Conservation (phyloP, 768 basidiomycete genomes). For the Pulveroboletus sp. region DNA sequence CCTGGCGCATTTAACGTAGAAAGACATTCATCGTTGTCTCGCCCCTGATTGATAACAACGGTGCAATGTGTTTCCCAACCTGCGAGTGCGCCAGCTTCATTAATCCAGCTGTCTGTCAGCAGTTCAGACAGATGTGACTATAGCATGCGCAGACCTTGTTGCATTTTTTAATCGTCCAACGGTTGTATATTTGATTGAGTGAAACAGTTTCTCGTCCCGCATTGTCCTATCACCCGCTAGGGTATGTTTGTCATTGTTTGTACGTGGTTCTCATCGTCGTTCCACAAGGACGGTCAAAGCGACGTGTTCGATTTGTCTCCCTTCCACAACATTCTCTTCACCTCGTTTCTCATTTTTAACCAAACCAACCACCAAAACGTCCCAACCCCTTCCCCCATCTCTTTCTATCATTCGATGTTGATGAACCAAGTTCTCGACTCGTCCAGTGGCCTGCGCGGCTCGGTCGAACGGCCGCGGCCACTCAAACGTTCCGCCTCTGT, state of each 20-base stretch:
- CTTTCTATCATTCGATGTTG: conserved; percentile 19
- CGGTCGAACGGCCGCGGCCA: conserved; percentile 25
- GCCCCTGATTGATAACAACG: not conserved
- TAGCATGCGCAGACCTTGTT: not conserved
- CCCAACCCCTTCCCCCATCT: not conserved
- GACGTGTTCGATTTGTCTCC: conserved; percentile 8
- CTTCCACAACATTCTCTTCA: conserved; percentile 21
- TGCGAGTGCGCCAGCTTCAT: not conserved
- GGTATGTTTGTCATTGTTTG: conserved; percentile 16
- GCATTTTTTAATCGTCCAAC: not conserved
- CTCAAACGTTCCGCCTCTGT: conserved; percentile 63
- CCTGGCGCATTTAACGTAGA: no score
- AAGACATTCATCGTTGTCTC: no score
- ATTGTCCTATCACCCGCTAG: not conserved
- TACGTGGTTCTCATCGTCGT: conserved; percentile 10
- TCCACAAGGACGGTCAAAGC: conserved; percentile 9
- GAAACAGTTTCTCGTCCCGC: not conserved
- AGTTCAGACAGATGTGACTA: not conserved
- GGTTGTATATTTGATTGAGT: not conserved
- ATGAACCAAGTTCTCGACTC: conserved; percentile 34
- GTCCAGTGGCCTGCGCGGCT: conserved; percentile 19
- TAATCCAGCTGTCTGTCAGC: not conserved
- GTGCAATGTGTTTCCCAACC: no score
- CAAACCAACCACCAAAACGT: not conserved
- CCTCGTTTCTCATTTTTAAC: not conserved